Conservation (phyloP, 805 yeast species). For the Candida ponderosae region DNA sequence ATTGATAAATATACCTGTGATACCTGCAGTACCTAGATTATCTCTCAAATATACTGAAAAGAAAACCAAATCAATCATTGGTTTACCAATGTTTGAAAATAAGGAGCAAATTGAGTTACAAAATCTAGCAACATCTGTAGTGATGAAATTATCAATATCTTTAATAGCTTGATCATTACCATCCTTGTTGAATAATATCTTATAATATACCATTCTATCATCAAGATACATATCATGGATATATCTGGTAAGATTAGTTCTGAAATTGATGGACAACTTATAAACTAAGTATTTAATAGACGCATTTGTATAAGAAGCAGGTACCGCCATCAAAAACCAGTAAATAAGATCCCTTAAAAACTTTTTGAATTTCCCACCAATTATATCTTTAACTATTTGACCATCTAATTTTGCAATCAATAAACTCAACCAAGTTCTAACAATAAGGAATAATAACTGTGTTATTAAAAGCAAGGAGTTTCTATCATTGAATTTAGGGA, state of each 20-base stretch:
- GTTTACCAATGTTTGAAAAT: constrained; percentile 87
- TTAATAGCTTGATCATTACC: constrained; percentile 33
- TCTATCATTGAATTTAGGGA: constrained; percentile 66
- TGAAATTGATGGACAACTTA: constrained; percentile 71
- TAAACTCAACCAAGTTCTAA: constrained; percentile 82
- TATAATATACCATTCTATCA: constrained; percentile 73
- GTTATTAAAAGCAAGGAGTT: constrained; percentile 58
- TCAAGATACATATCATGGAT: constrained; percentile 87
- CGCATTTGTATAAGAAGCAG: constrained; percentile 88
- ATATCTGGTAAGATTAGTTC: constrained; percentile 77
- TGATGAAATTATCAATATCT: constrained; percentile 73
- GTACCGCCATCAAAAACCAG: constrained; percentile 88
- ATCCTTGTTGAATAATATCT: constrained; percentile 43
- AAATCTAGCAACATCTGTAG: constrained; percentile 77
- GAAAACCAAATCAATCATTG: constrained; percentile 76
- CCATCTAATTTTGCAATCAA: constrained; percentile 88
- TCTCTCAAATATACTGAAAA: constrained; percentile 80
- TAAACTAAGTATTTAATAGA: constrained; percentile 77
- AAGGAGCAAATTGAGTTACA: constrained; percentile 75
- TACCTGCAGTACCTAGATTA: constrained; percentile 81
- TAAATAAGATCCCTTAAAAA: constrained; percentile 71
- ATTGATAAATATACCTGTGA: constrained; percentile 72
- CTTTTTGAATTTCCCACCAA: constrained; percentile 68
- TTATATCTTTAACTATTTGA: constrained; percentile 81
- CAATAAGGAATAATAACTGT: constrained; percentile 66